Evolutionary conservation across 352 stramenopile species (phyloP).

Genomic region (Globisporangium radiosum): DNA sequence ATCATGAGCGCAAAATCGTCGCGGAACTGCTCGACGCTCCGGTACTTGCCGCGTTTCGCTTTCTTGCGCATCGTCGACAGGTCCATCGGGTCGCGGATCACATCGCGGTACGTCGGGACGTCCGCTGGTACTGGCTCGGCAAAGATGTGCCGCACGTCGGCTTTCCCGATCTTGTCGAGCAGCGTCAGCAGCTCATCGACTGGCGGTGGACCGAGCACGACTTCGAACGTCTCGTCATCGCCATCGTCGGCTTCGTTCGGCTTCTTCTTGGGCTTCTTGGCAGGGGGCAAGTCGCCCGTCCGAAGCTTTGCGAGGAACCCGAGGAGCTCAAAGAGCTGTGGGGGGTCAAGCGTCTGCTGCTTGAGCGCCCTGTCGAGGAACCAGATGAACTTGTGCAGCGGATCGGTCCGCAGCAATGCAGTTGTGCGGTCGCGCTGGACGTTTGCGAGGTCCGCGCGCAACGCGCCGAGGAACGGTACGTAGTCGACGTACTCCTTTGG

Average conservation of each 20-base stretch:
- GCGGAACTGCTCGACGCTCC: slow-evolving; percentile 69
- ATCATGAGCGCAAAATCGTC: slow-evolving; percentile 85
- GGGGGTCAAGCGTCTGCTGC: slow-evolving; percentile 58
- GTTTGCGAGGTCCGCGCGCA: slow-evolving; percentile 76
- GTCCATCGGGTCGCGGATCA: slow-evolving; percentile 85
- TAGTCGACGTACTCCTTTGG: slow-evolving; percentile 83
- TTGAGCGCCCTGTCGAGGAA: slow-evolving; percentile 79
- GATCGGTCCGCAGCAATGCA: slow-evolving; percentile 55
- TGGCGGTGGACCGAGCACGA: slow-evolving; percentile 67
- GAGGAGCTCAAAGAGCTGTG: slow-evolving; percentile 67
- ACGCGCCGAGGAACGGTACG: slow-evolving; percentile 69
- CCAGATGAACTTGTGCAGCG: slow-evolving; percentile 87
- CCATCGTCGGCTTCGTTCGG: slow-evolving; percentile 20
- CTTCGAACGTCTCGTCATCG: slow-evolving; percentile 78
- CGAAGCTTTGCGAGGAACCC: slow-evolving; percentile 65
- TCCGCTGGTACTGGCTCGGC: slow-evolving; percentile 79
- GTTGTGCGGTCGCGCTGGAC: slow-evolving; percentile 79
- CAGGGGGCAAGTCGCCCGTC: slow-evolving; percentile 53
- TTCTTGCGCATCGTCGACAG: slow-evolving; percentile 80
- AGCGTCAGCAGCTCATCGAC: slow-evolving; percentile 60
- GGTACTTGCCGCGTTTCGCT: slow-evolving; percentile 74
- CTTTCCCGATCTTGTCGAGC: slow-evolving; percentile 78
- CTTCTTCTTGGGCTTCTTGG: slow-evolving; percentile 81
- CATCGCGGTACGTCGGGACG: slow-evolving; percentile 76
- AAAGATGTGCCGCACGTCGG: slow-evolving; percentile 73